A percentile compares a stretch with the other conserved stretches of the same genome.
Evolutionary conservation across 2,329 filamentous ascomycete genomes (phyloP).

Genomic region (Talaromyces sp.): DNA sequence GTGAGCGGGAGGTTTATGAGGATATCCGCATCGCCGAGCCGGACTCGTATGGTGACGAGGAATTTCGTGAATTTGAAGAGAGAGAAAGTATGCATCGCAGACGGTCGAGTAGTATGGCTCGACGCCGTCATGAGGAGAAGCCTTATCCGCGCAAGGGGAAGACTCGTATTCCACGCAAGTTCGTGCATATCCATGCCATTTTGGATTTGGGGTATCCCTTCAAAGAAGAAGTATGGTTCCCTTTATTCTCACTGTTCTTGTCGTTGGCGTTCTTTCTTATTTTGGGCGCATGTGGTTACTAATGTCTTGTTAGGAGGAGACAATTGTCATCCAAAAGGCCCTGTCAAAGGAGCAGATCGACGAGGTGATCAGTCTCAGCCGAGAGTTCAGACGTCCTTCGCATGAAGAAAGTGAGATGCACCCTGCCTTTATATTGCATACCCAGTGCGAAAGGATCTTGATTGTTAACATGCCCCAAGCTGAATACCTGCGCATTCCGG

Average conservation of each 20-base stretch:
- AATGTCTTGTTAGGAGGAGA: constrained; percentile 64
- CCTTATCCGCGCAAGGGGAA: constrained; percentile 80
- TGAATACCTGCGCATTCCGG: constrained; percentile 24
- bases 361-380: constrained; percentile 80
- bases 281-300: neutral
- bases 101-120: constrained; percentile 46
- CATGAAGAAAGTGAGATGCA: constrained; percentile 32
- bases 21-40: constrained; percentile 70
- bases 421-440: constrained; percentile 1
- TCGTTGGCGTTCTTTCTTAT: neutral
- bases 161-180: constrained; percentile 79
- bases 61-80: constrained; percentile 68
- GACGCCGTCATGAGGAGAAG: constrained; percentile 41
- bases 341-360: constrained; percentile 91
- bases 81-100: constrained; percentile 56
- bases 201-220: constrained; percentile 85
- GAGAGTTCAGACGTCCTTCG: constrained; percentile 53
- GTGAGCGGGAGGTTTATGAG: constrained; percentile 63
- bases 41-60: constrained; percentile 71
- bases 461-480: constrained; percentile 20
- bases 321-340: constrained; percentile 79
- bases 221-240: constrained; percentile 72
- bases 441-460: neutral
- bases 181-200: constrained; percentile 79
- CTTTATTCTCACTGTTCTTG: neutral